Evolutionary conservation across 345 rosid species (phyloP).

Genomic region (Lumnitzera racemosa): DNA sequence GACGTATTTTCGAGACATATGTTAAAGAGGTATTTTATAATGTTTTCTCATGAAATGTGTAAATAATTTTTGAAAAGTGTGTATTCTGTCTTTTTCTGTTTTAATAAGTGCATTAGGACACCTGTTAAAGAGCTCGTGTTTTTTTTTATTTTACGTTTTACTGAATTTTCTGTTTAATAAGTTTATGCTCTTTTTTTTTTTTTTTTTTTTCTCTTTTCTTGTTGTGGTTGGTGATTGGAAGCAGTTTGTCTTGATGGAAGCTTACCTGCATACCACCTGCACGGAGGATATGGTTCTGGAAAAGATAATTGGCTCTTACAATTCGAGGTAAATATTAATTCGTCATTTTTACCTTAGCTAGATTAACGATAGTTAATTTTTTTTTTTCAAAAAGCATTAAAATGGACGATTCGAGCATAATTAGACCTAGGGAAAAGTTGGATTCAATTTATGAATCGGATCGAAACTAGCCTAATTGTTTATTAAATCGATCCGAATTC

Average conservation of each 20-base stretch:
- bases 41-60: not conserved
- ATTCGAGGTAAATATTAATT: constrained; percentile 59
- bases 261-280: constrained; percentile 76
- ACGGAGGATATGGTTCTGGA: constrained; percentile 81
- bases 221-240: not conserved
- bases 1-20: too few relatives aligned
- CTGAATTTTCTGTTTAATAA: not conserved
- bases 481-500: too few relatives aligned
- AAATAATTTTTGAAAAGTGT: not conserved
- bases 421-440: too few relatives aligned
- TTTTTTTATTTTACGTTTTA: not conserved
- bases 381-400: too few relatives aligned
- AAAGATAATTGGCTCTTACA: constrained; percentile 75
- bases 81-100: not conserved
- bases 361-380: not conserved
- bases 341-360: too few relatives aligned
- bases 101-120: not conserved
- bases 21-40: too few relatives aligned
- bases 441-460: too few relatives aligned
- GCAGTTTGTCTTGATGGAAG: constrained; percentile 95
- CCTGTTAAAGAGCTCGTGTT: not conserved
- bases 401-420: too few relatives aligned
- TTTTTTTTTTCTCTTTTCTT: not conserved
- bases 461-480: too few relatives aligned
- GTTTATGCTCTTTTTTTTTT: not conserved